phyloP scores from a whole-genome alignment of 208 protist species.

The Crithidia thermophila region DNA sequence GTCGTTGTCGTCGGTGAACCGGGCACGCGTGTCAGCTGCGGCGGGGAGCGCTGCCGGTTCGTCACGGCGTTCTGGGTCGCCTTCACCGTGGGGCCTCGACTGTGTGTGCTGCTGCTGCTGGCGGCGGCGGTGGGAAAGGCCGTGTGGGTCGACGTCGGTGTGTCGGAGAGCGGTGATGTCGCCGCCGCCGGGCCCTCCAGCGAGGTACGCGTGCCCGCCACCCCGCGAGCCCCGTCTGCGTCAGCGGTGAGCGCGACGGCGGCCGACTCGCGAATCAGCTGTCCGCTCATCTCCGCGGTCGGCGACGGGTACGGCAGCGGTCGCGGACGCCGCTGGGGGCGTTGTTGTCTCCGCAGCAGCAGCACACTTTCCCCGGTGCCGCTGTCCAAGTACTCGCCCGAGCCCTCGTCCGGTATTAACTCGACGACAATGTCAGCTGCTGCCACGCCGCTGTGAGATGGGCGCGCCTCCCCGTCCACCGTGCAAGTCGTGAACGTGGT shows the following conservation, averaged over 20 bases:
- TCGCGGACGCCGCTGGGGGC: conserved; percentile 15
- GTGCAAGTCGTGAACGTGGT: too few species aligned
- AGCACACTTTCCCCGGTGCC: not conserved
- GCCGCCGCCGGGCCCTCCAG: not conserved
- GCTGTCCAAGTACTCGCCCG: not conserved
- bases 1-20: not conserved
- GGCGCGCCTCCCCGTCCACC: too few species aligned
- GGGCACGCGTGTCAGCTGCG: not conserved
- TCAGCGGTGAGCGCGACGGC: not conserved
- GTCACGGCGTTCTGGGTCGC: too few species aligned
- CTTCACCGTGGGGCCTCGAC: too few species aligned
- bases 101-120: too few species aligned
- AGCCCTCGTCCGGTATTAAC: not conserved
- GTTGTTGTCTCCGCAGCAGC: not conserved
- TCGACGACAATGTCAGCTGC: too few species aligned
- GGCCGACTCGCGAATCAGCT: conserved; percentile 6
- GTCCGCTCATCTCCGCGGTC: conserved; percentile 7
- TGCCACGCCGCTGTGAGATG: too few species aligned
- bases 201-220: not conserved
- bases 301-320: conserved; percentile 22
- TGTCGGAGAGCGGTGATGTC: not conserved
- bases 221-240: too few species aligned
- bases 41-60: too few species aligned
- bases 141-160: too few species aligned
- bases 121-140: too few species aligned